A percentile compares a stretch with the other conserved stretches of the same genome.
Conservation (phyloP, 1,139 yeast species). For the Diutina pseudorugosa region DNA sequence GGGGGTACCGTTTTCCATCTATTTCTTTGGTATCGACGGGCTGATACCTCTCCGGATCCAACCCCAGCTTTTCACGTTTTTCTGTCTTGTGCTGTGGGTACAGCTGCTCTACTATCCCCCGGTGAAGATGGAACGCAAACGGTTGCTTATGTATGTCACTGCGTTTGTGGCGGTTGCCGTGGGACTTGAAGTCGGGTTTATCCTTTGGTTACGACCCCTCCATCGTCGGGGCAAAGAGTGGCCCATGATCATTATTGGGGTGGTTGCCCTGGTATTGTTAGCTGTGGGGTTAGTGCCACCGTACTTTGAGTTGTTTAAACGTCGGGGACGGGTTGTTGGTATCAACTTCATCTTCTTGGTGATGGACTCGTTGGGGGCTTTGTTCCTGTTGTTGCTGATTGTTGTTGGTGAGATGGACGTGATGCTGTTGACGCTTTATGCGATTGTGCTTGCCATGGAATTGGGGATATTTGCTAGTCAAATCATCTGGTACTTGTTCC, state of each 20-base stretch:
- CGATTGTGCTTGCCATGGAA: constrained; percentile 61
- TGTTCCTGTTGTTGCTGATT: constrained; percentile 58
- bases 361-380: constrained; percentile 76
- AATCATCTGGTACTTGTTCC: constrained; percentile 47
- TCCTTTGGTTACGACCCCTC: constrained; percentile 57
- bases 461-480: constrained; percentile 67
- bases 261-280: constrained; percentile 62
- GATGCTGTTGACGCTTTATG: constrained; percentile 68
- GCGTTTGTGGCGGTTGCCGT: constrained; percentile 33
- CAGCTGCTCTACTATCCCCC: constrained; percentile 84
- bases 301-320: constrained; percentile 68
- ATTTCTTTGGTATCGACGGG: constrained; percentile 61
- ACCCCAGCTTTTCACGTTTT: constrained; percentile 72
- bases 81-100: constrained; percentile 55
- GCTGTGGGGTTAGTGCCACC: constrained; percentile 82
- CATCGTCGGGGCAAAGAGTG: constrained; percentile 51
- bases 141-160: constrained; percentile 23
- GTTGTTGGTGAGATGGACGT: constrained; percentile 52
- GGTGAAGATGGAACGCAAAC: constrained; percentile 21
- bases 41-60: constrained; percentile 73
- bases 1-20: constrained; percentile 75
- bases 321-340: constrained; percentile 78
- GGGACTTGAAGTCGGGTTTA: constrained; percentile 60
- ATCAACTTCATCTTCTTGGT: constrained; percentile 69
- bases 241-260: constrained; percentile 74